These are phyloP conservation scores for Cercospora zeae-maydis DNA, from an alignment of 2,329 filamentous ascomycete genomes.

Conservation along the genomic window DNA sequence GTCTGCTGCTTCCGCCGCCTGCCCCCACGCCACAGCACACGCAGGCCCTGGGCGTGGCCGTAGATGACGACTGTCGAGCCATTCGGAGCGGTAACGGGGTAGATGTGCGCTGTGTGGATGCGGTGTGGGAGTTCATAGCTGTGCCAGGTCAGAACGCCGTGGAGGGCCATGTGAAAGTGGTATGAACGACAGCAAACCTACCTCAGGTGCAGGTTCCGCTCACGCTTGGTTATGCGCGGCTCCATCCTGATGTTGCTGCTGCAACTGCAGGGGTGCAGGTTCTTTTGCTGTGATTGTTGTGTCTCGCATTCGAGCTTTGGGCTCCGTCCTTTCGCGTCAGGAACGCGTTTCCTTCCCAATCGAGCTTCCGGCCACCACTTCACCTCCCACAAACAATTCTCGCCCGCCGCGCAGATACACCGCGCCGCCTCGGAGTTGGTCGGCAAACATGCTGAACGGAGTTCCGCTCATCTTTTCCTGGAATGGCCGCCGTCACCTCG, in stretches of 20 bases:
- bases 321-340: constrained; percentile 2
- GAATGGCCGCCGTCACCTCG: constrained; percentile 87
- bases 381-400: constrained; percentile 1
- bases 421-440: neutral
- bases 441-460: constrained; percentile 20
- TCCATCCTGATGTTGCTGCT: constrained; percentile 20
- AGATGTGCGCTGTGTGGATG: constrained; percentile 54
- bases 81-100: constrained; percentile 57
- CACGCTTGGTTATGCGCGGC: constrained; percentile 32
- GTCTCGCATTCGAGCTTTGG: neutral
- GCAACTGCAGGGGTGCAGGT: constrained; percentile 13
- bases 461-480: neutral
- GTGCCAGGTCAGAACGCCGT: constrained; percentile 14
- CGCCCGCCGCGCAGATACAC: neutral
- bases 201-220: constrained; percentile 36
- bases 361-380: neutral
- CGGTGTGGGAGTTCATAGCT: constrained; percentile 61
- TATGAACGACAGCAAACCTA: constrained; percentile 13
- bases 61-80: constrained; percentile 61
- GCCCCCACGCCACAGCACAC: constrained; percentile 60
- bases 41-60: constrained; percentile 56
- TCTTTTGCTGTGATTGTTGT: constrained; percentile 12
- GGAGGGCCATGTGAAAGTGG: neutral
- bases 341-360: neutral
- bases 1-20: constrained; percentile 28